Evolutionary conservation across 1,284 basidiomycete species (phyloP), one percentile per base, ranked within the genome.

Genomic region (Ustilago sp.): DNA sequence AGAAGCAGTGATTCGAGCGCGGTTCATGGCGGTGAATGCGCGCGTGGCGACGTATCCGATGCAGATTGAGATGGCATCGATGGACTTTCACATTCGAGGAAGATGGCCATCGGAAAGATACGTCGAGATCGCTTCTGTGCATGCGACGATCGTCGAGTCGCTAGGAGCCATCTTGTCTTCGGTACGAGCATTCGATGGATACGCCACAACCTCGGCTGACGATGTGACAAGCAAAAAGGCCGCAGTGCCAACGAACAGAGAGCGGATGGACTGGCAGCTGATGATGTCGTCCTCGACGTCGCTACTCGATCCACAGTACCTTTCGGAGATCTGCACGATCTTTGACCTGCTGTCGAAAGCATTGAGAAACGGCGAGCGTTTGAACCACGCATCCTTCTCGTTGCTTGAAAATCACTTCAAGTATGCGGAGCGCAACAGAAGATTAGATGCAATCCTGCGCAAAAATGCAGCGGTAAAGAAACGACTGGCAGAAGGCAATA

Each of bases 71-170:
- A 89, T 81, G 88, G 89, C 41, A 87, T 82, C 66, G 43, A 60
- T 79, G 48, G 79, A 81, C 50, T 65, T 79, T 19, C 74, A 72
- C 73, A 86, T 90, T 17, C 86, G 89, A 9, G 90, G 90, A 8
- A 85, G 84, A 43, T 90, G 89, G 89, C 88, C 89, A 5, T 80
- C 80, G 13, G 87, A 88, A 47, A 88, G 89, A 54, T 90, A 90
- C 71, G 83, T 81, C 52, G 83, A 83, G 53, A 73, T 90, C 11
- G 75, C 88, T 8, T 85, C 80, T 2, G 69, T 84, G 12, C 74
- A 78, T 34, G 69, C 78, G 4, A 68, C 79, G 1, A 79, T 83
- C 6, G 39, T 74, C 19, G 81, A 85, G 41, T 48, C 83, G 34
- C 59, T 83, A 0, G 73, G 80, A 17, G 61, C 53, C 28, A 58